phyloP scores from a whole-genome alignment of 225 moss, liverwort and hornwort genomes.

The Bryum argenteum region DNA sequence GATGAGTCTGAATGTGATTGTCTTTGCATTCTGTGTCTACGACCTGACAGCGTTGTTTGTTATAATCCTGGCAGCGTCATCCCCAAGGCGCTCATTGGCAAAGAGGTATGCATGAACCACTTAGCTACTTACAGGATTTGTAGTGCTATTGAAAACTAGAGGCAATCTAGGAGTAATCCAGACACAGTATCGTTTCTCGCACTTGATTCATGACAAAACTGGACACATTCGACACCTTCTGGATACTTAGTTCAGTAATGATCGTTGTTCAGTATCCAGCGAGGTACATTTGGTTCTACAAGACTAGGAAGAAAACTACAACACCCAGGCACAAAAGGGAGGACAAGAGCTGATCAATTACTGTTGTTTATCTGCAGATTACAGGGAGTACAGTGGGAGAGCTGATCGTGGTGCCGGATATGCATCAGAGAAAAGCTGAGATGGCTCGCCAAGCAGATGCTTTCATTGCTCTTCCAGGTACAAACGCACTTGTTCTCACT shows the following conservation, averaged over 20 bases:
- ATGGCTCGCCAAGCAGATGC: conserved; percentile 90
- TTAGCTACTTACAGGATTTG: not conserved
- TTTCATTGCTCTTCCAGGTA: conserved; percentile 85
- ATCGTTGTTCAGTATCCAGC: too few relatives aligned
- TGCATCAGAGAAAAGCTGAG: conserved; percentile 87
- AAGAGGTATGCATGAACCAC: conserved; percentile 21
- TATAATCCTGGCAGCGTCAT: conserved; percentile 34
- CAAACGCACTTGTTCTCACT: too few relatives aligned
- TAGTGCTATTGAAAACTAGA: not conserved
- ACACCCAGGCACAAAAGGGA: too few relatives aligned
- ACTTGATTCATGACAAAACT: not conserved
- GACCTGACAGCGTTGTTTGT: conserved; percentile 27
- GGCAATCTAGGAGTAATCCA: not conserved
- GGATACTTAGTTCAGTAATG: too few relatives aligned
- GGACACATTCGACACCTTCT: not conserved
- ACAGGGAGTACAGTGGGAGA: conserved; percentile 76
- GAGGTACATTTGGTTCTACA: too few relatives aligned
- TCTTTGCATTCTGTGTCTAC: not conserved
- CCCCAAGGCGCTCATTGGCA: conserved; percentile 40
- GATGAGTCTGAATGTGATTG: too few relatives aligned
- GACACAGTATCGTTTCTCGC: not conserved
- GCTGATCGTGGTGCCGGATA: conserved; percentile 69
- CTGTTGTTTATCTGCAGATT: conserved; percentile 36
- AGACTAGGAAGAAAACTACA: too few relatives aligned
- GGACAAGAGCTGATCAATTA: not conserved